These are phyloP conservation scores for Phytophthora pini DNA, from an alignment of 352 stramenopile species.

Conservation along the genomic window DNA sequence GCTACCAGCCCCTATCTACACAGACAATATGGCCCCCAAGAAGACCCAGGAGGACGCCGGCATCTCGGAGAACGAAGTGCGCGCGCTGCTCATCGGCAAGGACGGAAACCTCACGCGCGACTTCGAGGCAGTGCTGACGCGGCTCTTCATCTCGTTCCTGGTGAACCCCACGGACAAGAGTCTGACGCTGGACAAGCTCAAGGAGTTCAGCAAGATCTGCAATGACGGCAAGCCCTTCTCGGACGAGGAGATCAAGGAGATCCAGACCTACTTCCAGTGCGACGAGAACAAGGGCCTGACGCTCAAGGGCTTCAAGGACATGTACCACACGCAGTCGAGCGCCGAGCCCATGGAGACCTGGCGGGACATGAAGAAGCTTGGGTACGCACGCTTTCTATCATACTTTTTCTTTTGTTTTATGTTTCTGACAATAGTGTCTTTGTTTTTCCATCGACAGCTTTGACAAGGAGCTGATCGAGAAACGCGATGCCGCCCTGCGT, in stretches of 20 bases:
- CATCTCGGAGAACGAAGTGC: conserved; percentile 85
- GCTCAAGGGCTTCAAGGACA: conserved; percentile 91
- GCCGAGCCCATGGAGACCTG: conserved; percentile 90
- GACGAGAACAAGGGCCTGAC: conserved; percentile 91
- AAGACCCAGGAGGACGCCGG: conserved; percentile 60
- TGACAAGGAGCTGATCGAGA: conserved; percentile 77
- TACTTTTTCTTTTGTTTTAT: not conserved
- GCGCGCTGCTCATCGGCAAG: conserved; percentile 82
- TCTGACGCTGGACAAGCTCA: conserved; percentile 86
- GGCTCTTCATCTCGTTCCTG: conserved; percentile 88
- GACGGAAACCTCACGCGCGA: conserved; percentile 85
- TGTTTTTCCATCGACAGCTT: conserved; percentile 41
- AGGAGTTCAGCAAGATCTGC: conserved; percentile 90
- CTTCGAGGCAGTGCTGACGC: conserved; percentile 87
- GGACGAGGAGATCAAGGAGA: conserved; percentile 90
- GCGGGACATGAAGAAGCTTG: conserved; percentile 90
- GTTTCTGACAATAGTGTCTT: conserved; percentile 1
- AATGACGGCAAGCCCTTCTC: conserved; percentile 91
- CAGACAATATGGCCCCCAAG: conserved; percentile 56
- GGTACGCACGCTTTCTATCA: conserved; percentile 52
- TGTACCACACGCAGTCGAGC: conserved; percentile 92
- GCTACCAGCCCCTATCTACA: conserved; percentile 2
- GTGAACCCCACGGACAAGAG: conserved; percentile 81
- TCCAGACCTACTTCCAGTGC: conserved; percentile 93
- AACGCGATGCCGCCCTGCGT: conserved; percentile 69